Evolutionary conservation across 2,329 filamentous ascomycete species (phyloP), one percentile per base, ranked within the genome.

Genomic region (Fusarium lyarnte): DNA sequence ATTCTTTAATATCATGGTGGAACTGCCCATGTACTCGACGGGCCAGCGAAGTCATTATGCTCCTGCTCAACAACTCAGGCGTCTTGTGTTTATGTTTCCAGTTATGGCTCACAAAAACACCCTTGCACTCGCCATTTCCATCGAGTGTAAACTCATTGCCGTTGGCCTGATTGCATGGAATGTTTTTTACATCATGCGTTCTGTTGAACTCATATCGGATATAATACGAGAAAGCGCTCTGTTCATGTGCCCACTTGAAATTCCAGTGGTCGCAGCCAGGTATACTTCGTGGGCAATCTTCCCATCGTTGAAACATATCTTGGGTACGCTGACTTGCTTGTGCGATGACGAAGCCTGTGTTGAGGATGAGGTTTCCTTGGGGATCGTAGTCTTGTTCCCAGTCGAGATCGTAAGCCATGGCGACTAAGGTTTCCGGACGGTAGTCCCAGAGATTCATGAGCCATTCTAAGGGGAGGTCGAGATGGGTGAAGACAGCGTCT

Each of bases 381-480:
- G 35, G 77, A 66, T 85, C 83, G 39, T 64, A 76, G 73, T 85
- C 85, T 58, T 78, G 77, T 66, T 55, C 21, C n/a, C 72, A 71
- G 57, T 83, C 79, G 11, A 85, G 84, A 57, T 87, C 85, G 61
- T 83, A 78, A 41, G 85, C 81, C 80, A 86, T 83, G 62, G 85
- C 83, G 58, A 85, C 75, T 17, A 85, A 79, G 1, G 83, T 85
- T 4, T 81, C 73, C 1, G 76, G 66, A 14, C 76, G 79, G 52
- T 85, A 78, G 59, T 82, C 79, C 85, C 85, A 86, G 43, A 83
- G 79, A 72, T 84, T 85, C 73, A 87, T 80, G 11, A 87, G 80
- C 82, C 84, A 86, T 76, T 87, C 85, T 21, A 86, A 64, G 6
- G 85, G 84, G 2, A 87, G 73, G 38, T 85, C 79, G 2, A 82